A percentile compares a stretch with the other conserved stretches of the same genome.
phyloP scores from a whole-genome alignment of 208 protist species.

The Lotmaria passim region DNA sequence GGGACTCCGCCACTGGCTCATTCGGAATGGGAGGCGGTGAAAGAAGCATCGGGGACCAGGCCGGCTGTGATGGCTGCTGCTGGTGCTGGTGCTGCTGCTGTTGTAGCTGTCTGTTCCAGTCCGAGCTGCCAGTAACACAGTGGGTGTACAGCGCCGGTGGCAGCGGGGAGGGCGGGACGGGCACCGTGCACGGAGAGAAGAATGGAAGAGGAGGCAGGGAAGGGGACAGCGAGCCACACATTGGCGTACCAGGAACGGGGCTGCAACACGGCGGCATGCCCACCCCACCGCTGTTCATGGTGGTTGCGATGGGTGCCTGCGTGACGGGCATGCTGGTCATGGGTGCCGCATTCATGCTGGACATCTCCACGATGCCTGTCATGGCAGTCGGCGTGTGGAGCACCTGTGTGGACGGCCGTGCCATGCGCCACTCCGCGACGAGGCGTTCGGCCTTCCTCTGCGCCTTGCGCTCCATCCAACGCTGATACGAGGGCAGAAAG shows the following conservation, averaged over 20 bases:
- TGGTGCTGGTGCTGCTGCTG: not conserved
- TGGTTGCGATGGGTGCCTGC: not conserved
- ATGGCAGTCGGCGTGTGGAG: not conserved
- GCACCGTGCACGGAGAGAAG: no score
- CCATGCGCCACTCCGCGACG: not conserved
- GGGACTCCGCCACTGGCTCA: not conserved
- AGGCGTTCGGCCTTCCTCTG: constrained; percentile 14
- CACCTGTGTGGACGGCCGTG: constrained; percentile 5
- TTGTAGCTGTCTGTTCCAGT: not conserved
- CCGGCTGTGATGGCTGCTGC: not conserved
- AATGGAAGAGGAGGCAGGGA: no score
- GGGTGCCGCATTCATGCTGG: not conserved
- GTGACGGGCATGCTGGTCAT: not conserved
- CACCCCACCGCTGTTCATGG: not conserved
- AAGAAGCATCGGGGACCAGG: not conserved
- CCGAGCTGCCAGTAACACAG: no score
- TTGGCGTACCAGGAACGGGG: not conserved
- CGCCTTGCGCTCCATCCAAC: constrained; percentile 24
- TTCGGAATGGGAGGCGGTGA: not conserved
- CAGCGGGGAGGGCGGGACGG: no score
- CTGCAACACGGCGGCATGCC: not conserved
- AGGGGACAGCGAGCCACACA: no score
- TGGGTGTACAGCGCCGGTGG: no score
- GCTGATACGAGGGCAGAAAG: constrained; percentile 47
- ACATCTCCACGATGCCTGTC: constrained; percentile 5